phyloP scores from a whole-genome alignment of 495 filamentous ascomycete genomes.

The Aspergillus asperescens region DNA sequence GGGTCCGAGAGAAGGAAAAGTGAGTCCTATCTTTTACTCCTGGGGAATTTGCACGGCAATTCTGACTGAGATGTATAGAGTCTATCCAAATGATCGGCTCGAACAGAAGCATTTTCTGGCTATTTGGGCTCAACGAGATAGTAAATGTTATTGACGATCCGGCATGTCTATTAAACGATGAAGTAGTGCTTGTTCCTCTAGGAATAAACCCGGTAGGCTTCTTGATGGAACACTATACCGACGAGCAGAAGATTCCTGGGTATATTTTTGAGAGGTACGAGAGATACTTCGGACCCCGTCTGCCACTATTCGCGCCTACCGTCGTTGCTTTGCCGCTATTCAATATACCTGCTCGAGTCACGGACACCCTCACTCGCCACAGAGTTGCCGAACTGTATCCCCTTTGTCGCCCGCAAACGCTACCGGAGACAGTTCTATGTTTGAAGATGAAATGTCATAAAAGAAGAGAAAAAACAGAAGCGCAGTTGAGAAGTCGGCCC shows the following conservation, averaged over 20 bases:
- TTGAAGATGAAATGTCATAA: not conserved
- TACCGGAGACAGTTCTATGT: not conserved
- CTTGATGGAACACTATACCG: not conserved
- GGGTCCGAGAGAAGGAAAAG: not conserved
- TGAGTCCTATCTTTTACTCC: not conserved
- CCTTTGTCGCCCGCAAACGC: not conserved
- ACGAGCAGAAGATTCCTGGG: not conserved
- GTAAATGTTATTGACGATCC: slow-evolving; percentile 1
- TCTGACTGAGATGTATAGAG: not conserved
- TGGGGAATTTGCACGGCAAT: not conserved
- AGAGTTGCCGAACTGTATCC: slow-evolving; percentile 1
- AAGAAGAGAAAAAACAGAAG: not conserved
- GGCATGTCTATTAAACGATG: not conserved
- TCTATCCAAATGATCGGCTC: slow-evolving; percentile 1
- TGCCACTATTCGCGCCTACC: not conserved
- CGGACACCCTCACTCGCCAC: not conserved
- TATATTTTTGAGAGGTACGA: not conserved
- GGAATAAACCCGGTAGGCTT: not conserved
- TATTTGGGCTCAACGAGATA: slow-evolving; percentile 1
- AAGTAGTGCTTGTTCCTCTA: not conserved
- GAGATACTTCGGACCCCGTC: not conserved
- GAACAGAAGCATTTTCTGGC: slow-evolving; percentile 5
- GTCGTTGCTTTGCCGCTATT: not conserved
- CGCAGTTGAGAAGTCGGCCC: not conserved
- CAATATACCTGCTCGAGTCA: not conserved